Base-by-base conservation (phyloP, 2,329 filamentous ascomycete genomes). In the Aureobasidium leucospermi region DNA sequence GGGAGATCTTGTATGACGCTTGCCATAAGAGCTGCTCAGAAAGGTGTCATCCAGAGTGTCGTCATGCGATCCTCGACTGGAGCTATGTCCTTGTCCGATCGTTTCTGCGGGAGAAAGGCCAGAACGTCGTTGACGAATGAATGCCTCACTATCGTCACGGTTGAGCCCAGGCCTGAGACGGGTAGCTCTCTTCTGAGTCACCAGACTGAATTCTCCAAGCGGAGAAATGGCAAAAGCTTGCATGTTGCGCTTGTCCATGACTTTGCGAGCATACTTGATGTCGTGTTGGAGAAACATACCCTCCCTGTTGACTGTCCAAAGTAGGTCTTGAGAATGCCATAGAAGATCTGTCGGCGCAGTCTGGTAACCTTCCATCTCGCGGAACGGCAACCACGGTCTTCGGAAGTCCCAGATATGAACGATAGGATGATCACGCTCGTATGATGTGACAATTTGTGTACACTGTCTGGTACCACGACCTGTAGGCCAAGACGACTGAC, bases 371-470 rank as follows among this genome's bases (percentile, higher is more conserved):
- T 79, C 76, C 63, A 86, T 77, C 66, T 85, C 83, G 43, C 81
- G 78, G 65, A 83, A 85, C 0, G 84, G 84, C n/a, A 86, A 71
- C 64, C 79, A 76, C 6, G 83, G 82, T 36, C 84, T 77, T 39
- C 82, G 79, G 63, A 86, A 78, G 68, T 87, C 84, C 84, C 84
- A 87, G 3, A 86, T 71, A 65, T 86, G 84, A 57, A 86, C 74
- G 36, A 80, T 74, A 0, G 84, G 78, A 67, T 86, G 81, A 63
- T 84, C 79, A 55, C 81, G 77, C 66, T 85, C 81, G 67, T 86
- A 86, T 5, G 81, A 80, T 2, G 84, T 85, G 41, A 82, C 81
- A 29, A 87, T 67, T 65, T 86, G 83, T 9, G 81, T 85, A 60
- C 81, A 84, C 65, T 85, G 81, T 73, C 81, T 82, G 43, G 77